Percentiles rank a stretch among this genome's conserved stretches.
Evolutionary conservation across 2,329 filamentous ascomycete genomes (phyloP).

Genomic region (Westerdykella ornata): DNA sequence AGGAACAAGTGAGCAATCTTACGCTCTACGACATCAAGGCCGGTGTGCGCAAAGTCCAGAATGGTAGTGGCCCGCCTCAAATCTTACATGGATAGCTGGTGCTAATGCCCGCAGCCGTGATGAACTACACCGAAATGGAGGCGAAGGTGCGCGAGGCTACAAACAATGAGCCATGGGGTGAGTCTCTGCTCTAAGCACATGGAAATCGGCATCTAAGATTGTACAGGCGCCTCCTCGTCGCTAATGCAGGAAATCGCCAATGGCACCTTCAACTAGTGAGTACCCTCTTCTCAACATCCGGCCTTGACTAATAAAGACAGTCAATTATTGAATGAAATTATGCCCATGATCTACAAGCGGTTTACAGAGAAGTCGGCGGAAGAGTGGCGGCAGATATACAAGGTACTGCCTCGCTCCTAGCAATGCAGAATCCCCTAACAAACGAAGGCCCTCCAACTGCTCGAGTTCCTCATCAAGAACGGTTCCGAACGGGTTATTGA

Average conservation of each 20-base stretch:
- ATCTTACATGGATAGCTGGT: constrained; percentile 11
- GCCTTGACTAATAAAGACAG: constrained; percentile 44
- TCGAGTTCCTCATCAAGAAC: constrained; percentile 97
- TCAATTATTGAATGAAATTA: constrained; percentile 96
- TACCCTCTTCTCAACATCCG: neutral
- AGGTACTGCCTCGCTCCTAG: constrained; percentile 48
- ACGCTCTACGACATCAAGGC: constrained; percentile 94
- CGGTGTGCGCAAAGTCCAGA: constrained; percentile 88
- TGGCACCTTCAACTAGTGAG: constrained; percentile 96
- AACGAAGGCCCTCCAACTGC: constrained; percentile 67
- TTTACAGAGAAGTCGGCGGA: constrained; percentile 98
- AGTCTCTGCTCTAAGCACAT: constrained; percentile 50
- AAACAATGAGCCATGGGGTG: constrained; percentile 96
- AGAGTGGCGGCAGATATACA: constrained; percentile 99
- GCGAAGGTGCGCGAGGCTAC: constrained; percentile 88
- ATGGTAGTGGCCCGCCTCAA: constrained; percentile 57
- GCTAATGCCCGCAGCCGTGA: constrained; percentile 60
- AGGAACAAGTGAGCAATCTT: constrained; percentile 83
- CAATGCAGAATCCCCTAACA: constrained; percentile 12
- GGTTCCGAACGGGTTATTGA: constrained; percentile 96
- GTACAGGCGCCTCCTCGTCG: constrained; percentile 63
- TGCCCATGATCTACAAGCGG: constrained; percentile 99
- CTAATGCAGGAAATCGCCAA: constrained; percentile 98
- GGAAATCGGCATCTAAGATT: constrained; percentile 10
- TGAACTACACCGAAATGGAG: constrained; percentile 82